These are phyloP conservation scores for Passiflora organensis DNA, from an alignment of 345 rosid genomes.

Conservation along the genomic window DNA sequence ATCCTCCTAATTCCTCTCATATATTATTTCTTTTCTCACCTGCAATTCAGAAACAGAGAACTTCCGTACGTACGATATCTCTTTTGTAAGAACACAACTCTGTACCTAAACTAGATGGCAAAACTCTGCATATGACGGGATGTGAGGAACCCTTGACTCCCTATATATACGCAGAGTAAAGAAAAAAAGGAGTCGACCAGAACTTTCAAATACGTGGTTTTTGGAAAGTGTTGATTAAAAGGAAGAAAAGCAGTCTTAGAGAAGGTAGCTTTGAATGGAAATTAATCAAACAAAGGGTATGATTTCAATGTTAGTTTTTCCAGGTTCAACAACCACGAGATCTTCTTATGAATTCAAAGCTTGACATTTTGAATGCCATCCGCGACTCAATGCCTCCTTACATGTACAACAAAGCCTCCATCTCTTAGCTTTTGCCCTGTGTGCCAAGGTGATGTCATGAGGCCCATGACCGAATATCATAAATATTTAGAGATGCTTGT, in stretches of 20 bases:
- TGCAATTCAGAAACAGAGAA: conserved; percentile 1
- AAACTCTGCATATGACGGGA: neutral
- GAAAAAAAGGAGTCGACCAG: conserved; percentile 1
- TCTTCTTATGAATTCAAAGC: conserved; percentile 28
- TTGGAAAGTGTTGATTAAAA: conserved; percentile 1
- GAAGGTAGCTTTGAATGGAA: conserved; percentile 10
- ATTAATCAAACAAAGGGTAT: neutral
- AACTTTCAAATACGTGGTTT: conserved; percentile 23
- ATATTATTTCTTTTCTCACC: conserved; percentile 1
- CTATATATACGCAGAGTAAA: conserved; percentile 6
- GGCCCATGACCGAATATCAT: too few relatives aligned
- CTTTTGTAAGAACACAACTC: neutral
- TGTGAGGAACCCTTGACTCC: neutral
- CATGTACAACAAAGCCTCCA: too few relatives aligned
- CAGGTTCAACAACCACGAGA: conserved; percentile 23
- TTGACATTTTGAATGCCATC: too few relatives aligned
- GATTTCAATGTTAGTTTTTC: neutral
- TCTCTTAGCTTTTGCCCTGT: too few relatives aligned
- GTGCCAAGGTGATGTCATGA: too few relatives aligned
- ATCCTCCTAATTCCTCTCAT: neutral
- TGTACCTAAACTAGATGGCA: neutral
- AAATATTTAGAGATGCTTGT: too few relatives aligned
- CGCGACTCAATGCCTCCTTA: too few relatives aligned
- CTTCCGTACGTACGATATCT: neutral
- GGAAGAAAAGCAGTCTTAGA: conserved; percentile 9